phyloP scores from a whole-genome alignment of 2,329 filamentous ascomycete genomes.

The Aotearoamyces nothofagi region DNA sequence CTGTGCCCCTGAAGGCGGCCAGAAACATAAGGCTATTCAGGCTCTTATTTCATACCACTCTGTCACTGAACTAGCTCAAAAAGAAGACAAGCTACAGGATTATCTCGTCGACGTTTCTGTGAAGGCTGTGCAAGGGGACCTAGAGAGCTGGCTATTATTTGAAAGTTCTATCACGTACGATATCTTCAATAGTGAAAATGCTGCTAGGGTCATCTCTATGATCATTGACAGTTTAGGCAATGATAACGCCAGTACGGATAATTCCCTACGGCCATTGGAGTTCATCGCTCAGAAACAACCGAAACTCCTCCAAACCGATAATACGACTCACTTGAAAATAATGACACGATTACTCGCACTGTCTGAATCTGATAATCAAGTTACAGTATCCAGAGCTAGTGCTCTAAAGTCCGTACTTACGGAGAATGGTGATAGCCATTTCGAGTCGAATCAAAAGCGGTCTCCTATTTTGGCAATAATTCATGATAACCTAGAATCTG shows the following conservation, averaged over 20 bases:
- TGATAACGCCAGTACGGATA: conserved; percentile 9
- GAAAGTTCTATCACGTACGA: conserved; percentile 27
- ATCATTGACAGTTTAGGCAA: conserved; percentile 15
- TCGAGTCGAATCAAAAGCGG: conserved; percentile 6
- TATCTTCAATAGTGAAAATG: conserved; percentile 10
- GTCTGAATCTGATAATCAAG: conserved; percentile 31
- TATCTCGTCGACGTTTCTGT: conserved; percentile 27
- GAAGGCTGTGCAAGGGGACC: conserved; percentile 21
- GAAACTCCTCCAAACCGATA: conserved; percentile 27
- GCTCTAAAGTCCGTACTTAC: conserved; percentile 30
- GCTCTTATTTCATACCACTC: conserved; percentile 27
- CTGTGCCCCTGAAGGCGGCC: conserved; percentile 14
- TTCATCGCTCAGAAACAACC: conserved; percentile 30
- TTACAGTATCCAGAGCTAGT: conserved; percentile 9
- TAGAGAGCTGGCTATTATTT: conserved; percentile 28
- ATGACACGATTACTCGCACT: conserved; percentile 37
- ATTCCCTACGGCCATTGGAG: conserved; percentile 30
- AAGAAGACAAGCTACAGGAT: conserved; percentile 27
- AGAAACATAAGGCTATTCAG: conserved; percentile 22
- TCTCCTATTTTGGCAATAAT: conserved; percentile 34
- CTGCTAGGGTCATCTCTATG: conserved; percentile 17
- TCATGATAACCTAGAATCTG: conserved; percentile 36
- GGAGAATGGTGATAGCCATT: conserved; percentile 4
- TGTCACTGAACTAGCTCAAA: conserved; percentile 22
- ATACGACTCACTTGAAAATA: conserved; percentile 30